A percentile compares a stretch with the other conserved stretches of the same genome.
Conservation (phyloP, 352 stramenopile species). For the Hyphochytrium catenoides region DNA sequence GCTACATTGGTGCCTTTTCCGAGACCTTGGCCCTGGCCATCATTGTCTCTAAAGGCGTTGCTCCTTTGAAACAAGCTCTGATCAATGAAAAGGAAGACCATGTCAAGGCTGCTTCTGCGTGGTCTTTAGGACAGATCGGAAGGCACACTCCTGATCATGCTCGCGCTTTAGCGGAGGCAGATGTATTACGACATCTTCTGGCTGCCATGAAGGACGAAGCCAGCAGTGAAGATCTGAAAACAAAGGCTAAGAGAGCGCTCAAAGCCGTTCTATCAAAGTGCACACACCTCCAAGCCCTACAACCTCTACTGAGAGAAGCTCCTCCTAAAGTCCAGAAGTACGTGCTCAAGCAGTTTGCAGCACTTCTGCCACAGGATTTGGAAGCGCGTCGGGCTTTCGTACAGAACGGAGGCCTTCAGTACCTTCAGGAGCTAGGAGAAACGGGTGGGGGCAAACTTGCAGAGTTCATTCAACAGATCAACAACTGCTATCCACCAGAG, state of each 20-base stretch:
- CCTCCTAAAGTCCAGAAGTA: constrained; percentile 88
- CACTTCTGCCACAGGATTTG: constrained; percentile 77
- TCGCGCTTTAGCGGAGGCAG: constrained; percentile 65
- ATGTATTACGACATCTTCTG: constrained; percentile 72
- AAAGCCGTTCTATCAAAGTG: constrained; percentile 83
- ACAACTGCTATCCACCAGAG: constrained; percentile 83
- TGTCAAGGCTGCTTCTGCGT: constrained; percentile 80
- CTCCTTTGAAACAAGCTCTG: constrained; percentile 71
- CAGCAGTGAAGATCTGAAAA: constrained; percentile 75
- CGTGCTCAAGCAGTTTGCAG: constrained; percentile 81
- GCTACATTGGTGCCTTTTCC: constrained; percentile 82
- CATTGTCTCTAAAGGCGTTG: constrained; percentile 79
- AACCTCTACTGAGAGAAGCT: constrained; percentile 70
- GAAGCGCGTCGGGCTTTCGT: constrained; percentile 75
- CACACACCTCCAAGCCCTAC: constrained; percentile 71
- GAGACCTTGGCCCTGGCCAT: constrained; percentile 77
- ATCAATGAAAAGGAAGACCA: constrained; percentile 81
- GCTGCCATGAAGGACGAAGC: constrained; percentile 77
- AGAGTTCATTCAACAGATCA: constrained; percentile 85
- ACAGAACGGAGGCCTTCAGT: constrained; percentile 73
- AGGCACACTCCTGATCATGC: constrained; percentile 79
- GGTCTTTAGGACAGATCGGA: constrained; percentile 81
- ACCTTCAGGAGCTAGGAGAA: constrained; percentile 74
- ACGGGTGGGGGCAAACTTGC: constrained; percentile 72
- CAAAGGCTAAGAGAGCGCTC: constrained; percentile 74